Base-by-base conservation (phyloP, 129 eudicot genomes). In the Flaveria trinervia region DNA sequence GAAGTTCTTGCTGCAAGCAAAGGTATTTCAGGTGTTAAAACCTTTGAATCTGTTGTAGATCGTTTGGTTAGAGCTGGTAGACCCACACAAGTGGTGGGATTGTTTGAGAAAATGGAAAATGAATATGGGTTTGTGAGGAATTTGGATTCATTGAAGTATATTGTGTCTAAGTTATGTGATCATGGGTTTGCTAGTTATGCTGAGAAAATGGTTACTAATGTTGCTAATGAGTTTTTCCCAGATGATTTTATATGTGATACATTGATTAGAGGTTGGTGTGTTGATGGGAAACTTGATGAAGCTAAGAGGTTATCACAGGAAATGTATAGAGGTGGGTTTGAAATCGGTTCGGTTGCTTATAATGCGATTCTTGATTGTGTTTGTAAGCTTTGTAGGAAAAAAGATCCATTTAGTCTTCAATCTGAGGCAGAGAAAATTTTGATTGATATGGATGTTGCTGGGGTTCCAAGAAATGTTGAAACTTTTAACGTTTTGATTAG, bases 261-360 rank as follows among this genome's bases (percentile, higher is more conserved):
- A 45, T 81, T 91, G 85, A 84, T 94, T 71, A 87, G 78, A 64
- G 99, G 99, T 57, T 94, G 99, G 99, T 91, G 97, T 74, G 84
- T 89, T 62, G 99, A 89, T 83, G 90, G 83, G 72, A 94, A 94
- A 52, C 81, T 91, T 4, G 99, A 94, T 12, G 98, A 94, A 57
- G 99, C 92, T 7, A 80, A 71, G 76, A 86, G 99, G 82, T 83
- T 94, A 50, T 79, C 83, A 20, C 89, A 83, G 50, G 99, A 94
- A 73, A 94, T 94, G 99, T 81, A 84, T 77, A 71, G 97, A 57
- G 99, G 99, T 2, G 97, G 99, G 66, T 94, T 94, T 83, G 93
- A 91, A 59, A 84, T 94, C 17, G 85, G 97, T 16, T 28, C 80
- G 2, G 68, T 59, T 3, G 93, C 86, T 0, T 94, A 89, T 76